Base-by-base conservation (phyloP, 106 monocot species). In the Acorus gramineus region DNA sequence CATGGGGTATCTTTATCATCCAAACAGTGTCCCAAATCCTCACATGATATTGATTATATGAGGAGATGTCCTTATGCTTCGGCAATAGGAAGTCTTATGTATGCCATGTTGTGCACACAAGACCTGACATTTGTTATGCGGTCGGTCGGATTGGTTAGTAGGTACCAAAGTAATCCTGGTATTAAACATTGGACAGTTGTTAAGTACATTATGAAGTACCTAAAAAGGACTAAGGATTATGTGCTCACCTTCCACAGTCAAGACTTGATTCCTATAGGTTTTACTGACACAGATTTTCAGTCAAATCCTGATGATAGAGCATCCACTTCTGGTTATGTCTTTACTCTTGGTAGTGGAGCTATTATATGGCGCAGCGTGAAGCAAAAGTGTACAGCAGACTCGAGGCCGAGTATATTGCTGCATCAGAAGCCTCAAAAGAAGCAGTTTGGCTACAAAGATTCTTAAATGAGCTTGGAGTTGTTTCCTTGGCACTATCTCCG, bases 381-480 rank as follows among this genome's bases (percentile, higher is more conserved):
- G 51, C 6, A 65, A 52, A 6, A 49, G 2, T 53, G 28, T 52
- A 52, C 53, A 8, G 8, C 14, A 14, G 52, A 65, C 10, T 65
- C 65, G 52, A 65, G 43, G 65, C 2, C 10, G 65, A 65, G 10
- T 65, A 53, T 65, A 44, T 65, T 28, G 28, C 28, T 28, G 28
- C 28, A 28, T 28, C 28, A 28, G 28, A 28, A 28, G 28, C 28
- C 28, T 28, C 28, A 28, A 28, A 28, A 28, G 28, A 28, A 28
- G 28, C 1, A 28, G 28, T 28, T 28, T 28, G 28, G 28, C 28
- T 28, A 28, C 28, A 28, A 28, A 28, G 28, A 28, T 28, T 28
- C 28, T 28, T 28, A 28, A 28, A 28, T 28, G 28, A 28, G 28
- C 28, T 28, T 28, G 28, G 28, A 28, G 28, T 28, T 28, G 28